Evolutionary conservation across 2,329 filamentous ascomycete species (phyloP).

Genomic region (Pochonia chlamydosporia): DNA sequence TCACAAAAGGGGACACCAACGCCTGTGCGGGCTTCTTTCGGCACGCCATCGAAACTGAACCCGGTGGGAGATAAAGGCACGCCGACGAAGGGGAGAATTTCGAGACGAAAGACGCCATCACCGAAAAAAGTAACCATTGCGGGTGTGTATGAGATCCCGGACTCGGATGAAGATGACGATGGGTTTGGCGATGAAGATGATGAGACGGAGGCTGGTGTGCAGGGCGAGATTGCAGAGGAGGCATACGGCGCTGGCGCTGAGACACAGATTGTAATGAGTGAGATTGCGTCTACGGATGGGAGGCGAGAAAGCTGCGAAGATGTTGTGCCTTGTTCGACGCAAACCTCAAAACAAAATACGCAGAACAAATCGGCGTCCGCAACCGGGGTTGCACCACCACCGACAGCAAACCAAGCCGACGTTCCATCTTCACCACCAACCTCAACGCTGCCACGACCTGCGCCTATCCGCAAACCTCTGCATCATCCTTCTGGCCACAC

Average conservation of each 20-base stretch:
- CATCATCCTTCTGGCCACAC: conserved; percentile 13
- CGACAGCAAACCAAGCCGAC: background rate
- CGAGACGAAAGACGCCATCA: conserved; percentile 12
- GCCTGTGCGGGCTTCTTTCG: background rate
- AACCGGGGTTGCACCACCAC: no score
- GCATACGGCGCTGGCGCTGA: conserved; percentile 22
- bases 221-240: conserved; percentile 9
- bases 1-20: conserved; percentile 1
- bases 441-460: background rate
- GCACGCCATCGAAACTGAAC: background rate
- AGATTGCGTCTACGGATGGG: conserved; percentile 23
- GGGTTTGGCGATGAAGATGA: conserved; percentile 9
- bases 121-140: background rate
- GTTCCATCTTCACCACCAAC: background rate
- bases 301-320: conserved; percentile 7
- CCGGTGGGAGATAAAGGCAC: conserved; percentile 6
- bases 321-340: conserved; percentile 3
- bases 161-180: conserved; percentile 39
- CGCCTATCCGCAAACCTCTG: conserved; percentile 22
- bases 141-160: conserved; percentile 35
- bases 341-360: background rate
- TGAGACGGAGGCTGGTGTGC: conserved; percentile 7
- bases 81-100: conserved; percentile 15
- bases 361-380: background rate
- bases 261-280: conserved; percentile 28